These are phyloP conservation scores for Ganoderma sinense DNA, from an alignment of 1,284 basidiomycete genomes.

Conservation along the genomic window DNA sequence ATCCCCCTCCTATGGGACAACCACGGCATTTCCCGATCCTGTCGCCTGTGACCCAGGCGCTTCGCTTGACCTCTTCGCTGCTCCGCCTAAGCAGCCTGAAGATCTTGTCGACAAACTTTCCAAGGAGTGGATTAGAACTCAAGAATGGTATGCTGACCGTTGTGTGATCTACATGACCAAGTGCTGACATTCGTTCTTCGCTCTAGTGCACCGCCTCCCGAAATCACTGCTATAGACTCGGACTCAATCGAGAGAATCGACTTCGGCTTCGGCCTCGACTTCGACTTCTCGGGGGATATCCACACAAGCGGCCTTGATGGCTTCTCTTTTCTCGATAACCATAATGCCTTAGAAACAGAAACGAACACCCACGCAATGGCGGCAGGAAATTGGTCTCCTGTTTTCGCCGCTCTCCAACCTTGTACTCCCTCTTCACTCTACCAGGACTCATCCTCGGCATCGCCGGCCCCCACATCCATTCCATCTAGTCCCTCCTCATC, in stretches of 20 bases:
- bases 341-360: neutral
- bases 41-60: neutral
- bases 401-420: neutral
- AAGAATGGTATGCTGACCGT: neutral
- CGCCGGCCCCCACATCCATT: neutral
- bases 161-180: neutral
- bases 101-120: neutral
- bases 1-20: neutral
- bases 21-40: neutral
- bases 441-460: neutral
- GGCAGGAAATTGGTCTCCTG: neutral
- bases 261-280: neutral
- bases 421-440: neutral
- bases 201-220: neutral
- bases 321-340: neutral
- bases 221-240: neutral
- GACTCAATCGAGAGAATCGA: neutral
- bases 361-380: neutral
- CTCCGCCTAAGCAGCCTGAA: neutral
- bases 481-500: neutral
- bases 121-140: neutral
- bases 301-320: neutral
- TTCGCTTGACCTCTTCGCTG: neutral
- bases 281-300: neutral
- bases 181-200: neutral